A percentile compares a stretch with the other conserved stretches of the same genome.
Conservation (phyloP, 1,139 yeast genomes). For the Protomyces lactucae-debilis region DNA sequence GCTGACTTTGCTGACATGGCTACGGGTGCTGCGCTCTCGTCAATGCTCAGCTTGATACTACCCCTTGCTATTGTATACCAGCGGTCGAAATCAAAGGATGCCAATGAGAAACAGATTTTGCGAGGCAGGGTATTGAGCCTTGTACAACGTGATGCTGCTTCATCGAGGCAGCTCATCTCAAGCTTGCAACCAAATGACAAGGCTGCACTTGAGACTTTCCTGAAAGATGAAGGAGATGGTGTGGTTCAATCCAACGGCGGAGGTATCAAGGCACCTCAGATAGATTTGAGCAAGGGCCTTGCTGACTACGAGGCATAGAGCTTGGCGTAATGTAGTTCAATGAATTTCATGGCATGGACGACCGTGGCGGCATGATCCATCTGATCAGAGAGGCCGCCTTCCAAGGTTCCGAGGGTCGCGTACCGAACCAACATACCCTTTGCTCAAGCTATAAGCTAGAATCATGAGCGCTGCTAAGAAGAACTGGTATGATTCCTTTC, state of each 20-base stretch:
- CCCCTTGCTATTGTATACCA: background rate
- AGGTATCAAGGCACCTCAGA: background rate
- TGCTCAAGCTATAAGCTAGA: background rate
- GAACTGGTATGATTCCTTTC: conserved; percentile 7
- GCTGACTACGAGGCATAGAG: background rate
- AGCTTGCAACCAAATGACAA: background rate
- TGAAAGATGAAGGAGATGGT: background rate
- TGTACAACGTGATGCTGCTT: background rate
- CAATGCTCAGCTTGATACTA: background rate
- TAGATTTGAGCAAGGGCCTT: background rate
- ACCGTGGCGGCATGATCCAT: too few relatives aligned
- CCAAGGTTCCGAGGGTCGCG: too few relatives aligned
- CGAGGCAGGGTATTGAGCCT: background rate
- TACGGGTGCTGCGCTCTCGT: background rate
- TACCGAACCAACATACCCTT: too few relatives aligned
- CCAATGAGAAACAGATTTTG: background rate
- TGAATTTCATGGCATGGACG: too few relatives aligned
- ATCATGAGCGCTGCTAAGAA: background rate
- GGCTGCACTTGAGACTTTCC: background rate
- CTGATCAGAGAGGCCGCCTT: too few relatives aligned
- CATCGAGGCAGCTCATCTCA: background rate
- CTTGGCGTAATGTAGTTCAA: background rate
- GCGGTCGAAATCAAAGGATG: background rate
- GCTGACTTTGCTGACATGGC: background rate
- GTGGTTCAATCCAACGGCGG: background rate